Base-by-base conservation (phyloP, 164 flowering plant genomes). In the Vitis riparia region DNA sequence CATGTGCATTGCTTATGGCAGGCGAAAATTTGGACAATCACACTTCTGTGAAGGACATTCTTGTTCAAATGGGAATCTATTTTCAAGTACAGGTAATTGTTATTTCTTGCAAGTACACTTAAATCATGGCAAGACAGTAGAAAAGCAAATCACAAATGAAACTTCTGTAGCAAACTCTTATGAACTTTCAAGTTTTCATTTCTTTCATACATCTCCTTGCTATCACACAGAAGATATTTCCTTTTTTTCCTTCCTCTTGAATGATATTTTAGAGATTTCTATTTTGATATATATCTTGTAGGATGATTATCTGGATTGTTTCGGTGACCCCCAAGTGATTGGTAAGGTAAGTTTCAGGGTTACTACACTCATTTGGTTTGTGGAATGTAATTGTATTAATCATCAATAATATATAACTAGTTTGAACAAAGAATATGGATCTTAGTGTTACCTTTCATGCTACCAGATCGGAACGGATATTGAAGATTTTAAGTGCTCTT, bases 301-400 rank as follows among this genome's bases (percentile, higher is more conserved):
- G 98, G 99, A 95, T 85, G 98, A 95, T 78, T 91, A 83, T 79
- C 75, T 95, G 74, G 99, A 95, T 73, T 95, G 99, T 71, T 95
- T 79, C 74, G 99, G 97, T 57, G 86, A 79, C 61, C 98, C 99
- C 13, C 81, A 85, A 60, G 79, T 77, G 29, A 91, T 95, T 79
- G 99, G 98, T 12, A 95, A 95, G 94, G 99, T 95, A 73, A 78
- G 86, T 11, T 68, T 11, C 52, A n/a, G 9, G 5, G 12, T 60
- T 60, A 27, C 13, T 11, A 15, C 2, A 11, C 63, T 60, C 63
- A 8, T 30, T 11, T 5, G 14, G 44, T 23, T 32, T 15, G 14
- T 61, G 48, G 44, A 9, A 15, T 63, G 7, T 9, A n/a, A 12
- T 30, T 47, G 52, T 19, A 37, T 37, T 3, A 37, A 37, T 37